Conservation (phyloP, 2,329 filamentous ascomycete species). For the Paecilomyces variotii region DNA sequence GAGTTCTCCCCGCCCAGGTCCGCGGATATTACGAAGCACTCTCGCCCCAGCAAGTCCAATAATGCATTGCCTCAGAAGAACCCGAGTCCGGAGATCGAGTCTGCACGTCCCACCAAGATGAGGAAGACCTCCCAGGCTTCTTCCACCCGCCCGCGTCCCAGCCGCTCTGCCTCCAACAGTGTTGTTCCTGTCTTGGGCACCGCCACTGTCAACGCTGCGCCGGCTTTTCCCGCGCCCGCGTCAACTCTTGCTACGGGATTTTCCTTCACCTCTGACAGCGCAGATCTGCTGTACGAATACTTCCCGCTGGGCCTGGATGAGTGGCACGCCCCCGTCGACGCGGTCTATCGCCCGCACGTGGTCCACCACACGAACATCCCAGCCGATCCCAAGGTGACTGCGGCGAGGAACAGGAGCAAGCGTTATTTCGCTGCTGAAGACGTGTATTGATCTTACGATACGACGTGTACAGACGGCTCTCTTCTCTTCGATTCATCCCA, state of each 20-base stretch:
- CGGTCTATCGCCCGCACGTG: conserved; percentile 83
- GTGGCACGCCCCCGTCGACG: conserved; percentile 83
- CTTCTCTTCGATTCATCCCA: too few species aligned
- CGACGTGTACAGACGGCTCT: background rate
- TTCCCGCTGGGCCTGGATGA: conserved; percentile 87
- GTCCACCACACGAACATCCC: conserved; percentile 76
- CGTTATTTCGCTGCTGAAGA: conserved; percentile 63
- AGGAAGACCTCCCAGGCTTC: conserved; percentile 28
- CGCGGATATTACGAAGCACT: conserved; percentile 10
- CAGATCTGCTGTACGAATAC: conserved; percentile 86
- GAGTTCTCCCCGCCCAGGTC: conserved; percentile 36
- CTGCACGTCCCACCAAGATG: conserved; percentile 30
- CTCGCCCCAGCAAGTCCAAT: conserved; percentile 13
- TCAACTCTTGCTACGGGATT: conserved; percentile 50
- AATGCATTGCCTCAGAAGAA: conserved; percentile 19
- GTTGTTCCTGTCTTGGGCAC: conserved; percentile 25
- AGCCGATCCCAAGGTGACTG: conserved; percentile 61
- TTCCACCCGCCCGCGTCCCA: conserved; percentile 21
- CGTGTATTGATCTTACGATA: conserved; percentile 21
- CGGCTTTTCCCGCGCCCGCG: conserved; percentile 15
- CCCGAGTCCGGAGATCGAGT: conserved; percentile 16
- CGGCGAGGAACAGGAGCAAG: conserved; percentile 58
- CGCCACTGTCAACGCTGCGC: conserved; percentile 18
- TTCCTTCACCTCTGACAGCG: conserved; percentile 52
- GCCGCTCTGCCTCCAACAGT: conserved; percentile 16